A percentile compares a stretch with the other conserved stretches of the same genome.
phyloP scores from a whole-genome alignment of 2,329 filamentous ascomycete genomes.

The Podosphaera aphanis region DNA sequence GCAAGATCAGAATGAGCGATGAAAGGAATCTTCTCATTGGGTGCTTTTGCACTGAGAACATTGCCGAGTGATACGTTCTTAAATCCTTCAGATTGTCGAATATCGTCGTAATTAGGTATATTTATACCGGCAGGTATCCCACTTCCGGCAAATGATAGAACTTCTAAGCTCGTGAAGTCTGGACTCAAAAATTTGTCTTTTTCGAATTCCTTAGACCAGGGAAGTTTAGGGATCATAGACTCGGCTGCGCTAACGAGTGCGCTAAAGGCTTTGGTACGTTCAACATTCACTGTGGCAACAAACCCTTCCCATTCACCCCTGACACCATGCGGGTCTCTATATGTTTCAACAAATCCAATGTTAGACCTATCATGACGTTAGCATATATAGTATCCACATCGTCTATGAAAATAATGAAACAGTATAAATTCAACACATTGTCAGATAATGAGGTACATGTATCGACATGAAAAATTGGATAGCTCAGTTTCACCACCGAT shows the following conservation, averaged over 20 bases:
- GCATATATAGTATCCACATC: not conserved
- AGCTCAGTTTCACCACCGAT: no score
- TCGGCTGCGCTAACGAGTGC: conserved; percentile 65
- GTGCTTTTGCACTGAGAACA: conserved; percentile 71
- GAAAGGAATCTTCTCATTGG: conserved; percentile 81
- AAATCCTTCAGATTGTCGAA: conserved; percentile 65
- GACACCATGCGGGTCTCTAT: conserved; percentile 59
- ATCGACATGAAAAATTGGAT: no score
- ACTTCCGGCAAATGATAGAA: conserved; percentile 49
- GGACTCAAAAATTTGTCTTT: conserved; percentile 90
- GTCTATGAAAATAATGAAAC: no score
- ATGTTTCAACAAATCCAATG: conserved; percentile 65
- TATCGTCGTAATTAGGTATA: conserved; percentile 50
- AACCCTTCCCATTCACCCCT: conserved; percentile 69
- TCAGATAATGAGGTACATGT: no score
- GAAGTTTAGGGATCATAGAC: conserved; percentile 64
- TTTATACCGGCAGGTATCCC: conserved; percentile 48
- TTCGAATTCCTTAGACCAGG: conserved; percentile 75
- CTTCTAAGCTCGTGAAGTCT: conserved; percentile 87
- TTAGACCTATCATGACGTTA: not conserved
- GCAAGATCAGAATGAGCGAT: conserved; percentile 57
- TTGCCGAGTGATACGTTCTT: conserved; percentile 91
- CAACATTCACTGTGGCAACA: conserved; percentile 66
- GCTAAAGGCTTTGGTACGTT: conserved; percentile 70
- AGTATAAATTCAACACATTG: no score